Base-by-base conservation (phyloP, 2,329 filamentous ascomycete genomes). In the Scleromitrula shiraiana region DNA sequence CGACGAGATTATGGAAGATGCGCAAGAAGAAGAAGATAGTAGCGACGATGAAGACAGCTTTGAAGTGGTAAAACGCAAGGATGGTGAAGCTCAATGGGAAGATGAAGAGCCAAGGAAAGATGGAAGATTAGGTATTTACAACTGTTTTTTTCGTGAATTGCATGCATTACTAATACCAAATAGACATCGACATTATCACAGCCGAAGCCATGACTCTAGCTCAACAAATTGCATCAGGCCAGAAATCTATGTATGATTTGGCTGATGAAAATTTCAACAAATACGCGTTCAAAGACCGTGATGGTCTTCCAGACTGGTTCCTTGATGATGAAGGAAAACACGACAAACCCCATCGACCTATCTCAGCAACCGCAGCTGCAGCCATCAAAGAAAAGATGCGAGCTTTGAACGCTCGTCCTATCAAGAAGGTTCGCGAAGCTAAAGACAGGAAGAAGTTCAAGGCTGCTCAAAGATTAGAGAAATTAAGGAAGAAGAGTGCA, bases 371-470 rank as follows among this genome's bases (percentile, higher is more conserved):
- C 27, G 94, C 86, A 0, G 90, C 91, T 0, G 76, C 80, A 12
- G 93, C 93, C 2, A 96, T 98, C 72, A 90, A 93, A 67, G 91
- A 96, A 63, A 98, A 98, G 70, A 65, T 86, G 63, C 85, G 91
- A 26, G 90, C 93, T 0, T 78, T 95, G 59, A 97, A 98, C 65
- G 93, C 91, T 7, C 82, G 93, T 26, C 93, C 93, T 1, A 97
- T 97, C 78, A 98, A 98, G 77, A 98, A 98, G 74, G 93, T 98
- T 26, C 85, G 87, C 59, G 93, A 98, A 69, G 93, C 93, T 20
- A 90, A 94, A 70, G 91, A 90, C 29, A 78, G 93, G 51, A 98
- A 98, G 82, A 97, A 96, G 73, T 84, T 95, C 68, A 94, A 94
- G 77, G 83, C 90, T 7, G 91, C 88, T 0, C 87, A 94, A 68